Base-by-base conservation (phyloP, 1,284 basidiomycete species). In the Pseudozyma pruni region DNA sequence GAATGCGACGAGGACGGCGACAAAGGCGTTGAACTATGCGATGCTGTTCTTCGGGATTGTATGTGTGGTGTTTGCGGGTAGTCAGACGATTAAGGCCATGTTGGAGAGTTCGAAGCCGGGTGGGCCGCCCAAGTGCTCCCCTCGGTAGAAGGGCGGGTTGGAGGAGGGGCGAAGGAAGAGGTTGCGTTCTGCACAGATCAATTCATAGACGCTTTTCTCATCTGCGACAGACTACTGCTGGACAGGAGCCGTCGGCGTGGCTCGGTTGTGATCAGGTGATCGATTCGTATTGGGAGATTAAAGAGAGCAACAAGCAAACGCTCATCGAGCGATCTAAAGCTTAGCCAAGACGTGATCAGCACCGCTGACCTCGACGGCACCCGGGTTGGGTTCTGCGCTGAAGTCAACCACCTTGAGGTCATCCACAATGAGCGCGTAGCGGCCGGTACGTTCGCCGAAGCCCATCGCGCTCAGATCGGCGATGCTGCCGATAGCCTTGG, bases 21-120 rank as follows among this genome's bases (percentile, higher is more conserved):
- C 90, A 79, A 93, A 91, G 82, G 63, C 87, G 1, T 85, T 86
- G 10, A 96, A 98, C 83, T 89, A 90, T 37, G 84, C 86, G 4
- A 85, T 98, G 72, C 88, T 95, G 74, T 80, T 88, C 3, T 97
- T 98, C 82, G 96, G 95, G 6, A 44, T 90, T 43, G 67, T 86
- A n/a, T 93, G 90, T n/a, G 90, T 91, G 29, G 81, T 87, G 13
- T 98, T 93, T 83, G 96, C 94, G 6, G 91, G 91, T 1, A 75
- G 85, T 8, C 91, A 94, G 83, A 95, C 93, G 16, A 61, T 72
- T 39, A 51, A 44, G 40, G 70, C 70, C 3, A 72, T 72, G 70
- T 17, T 64, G 27, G 70, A 72, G 22, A 62, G 50, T 34, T 43
- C 44, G 3, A 39, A 49, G 17, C 62, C 62, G 2, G 14, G 37